Base-by-base conservation (phyloP, 1,139 yeast genomes). In the Eremothecium gossypii region DNA sequence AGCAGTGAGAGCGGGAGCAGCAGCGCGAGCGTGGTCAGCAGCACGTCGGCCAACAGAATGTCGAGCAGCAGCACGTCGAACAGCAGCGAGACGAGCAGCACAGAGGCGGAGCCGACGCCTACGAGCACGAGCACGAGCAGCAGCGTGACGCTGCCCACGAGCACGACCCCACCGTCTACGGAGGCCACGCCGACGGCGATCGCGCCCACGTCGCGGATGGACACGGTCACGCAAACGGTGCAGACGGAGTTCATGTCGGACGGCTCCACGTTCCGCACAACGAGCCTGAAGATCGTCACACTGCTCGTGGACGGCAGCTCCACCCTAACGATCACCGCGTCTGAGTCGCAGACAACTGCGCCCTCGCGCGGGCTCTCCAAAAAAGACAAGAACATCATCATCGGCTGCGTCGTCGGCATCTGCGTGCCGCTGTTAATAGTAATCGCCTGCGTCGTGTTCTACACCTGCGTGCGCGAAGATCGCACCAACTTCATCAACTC, bases 331-430 rank as follows among this genome's bases (percentile, higher is more conserved):
- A 40, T 42, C 10, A 47, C 51, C 1, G 48, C 60, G 5, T 43
- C 53, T 11, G 41, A 55, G 3, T 45, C 1, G 39, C 59, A 1
- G 46, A 27, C 4, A 35, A 49, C 14, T 45, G 54, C 31, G 48
- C 48, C 17, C 30, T 44, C 8, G 32, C 47, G 13, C 1, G 71
- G 71, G 0, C 54, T 72, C 2, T 65, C 74, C 0, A 52, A 55
- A n/a, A 67, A 70, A 39, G 60, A 68, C 44, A 66, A 67, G 42
- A 65, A 66, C 42, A 65, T 73, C 27, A 69, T 71, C n/a, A 67
- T 73, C 37, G 79, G 79, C 33, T 70, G 72, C 41, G 71, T 68
- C 12, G 71, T 66, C 3, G 70, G 70, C 12, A 49, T 66, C 30
- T 69, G 69, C 36, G 53, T 64, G 2, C 70, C 70, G 7, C 8